Percentiles rank a stretch among this genome's conserved stretches.
These are phyloP conservation scores for Clarkia xantiana DNA, from an alignment of 345 rosid species.

Conservation along the genomic window DNA sequence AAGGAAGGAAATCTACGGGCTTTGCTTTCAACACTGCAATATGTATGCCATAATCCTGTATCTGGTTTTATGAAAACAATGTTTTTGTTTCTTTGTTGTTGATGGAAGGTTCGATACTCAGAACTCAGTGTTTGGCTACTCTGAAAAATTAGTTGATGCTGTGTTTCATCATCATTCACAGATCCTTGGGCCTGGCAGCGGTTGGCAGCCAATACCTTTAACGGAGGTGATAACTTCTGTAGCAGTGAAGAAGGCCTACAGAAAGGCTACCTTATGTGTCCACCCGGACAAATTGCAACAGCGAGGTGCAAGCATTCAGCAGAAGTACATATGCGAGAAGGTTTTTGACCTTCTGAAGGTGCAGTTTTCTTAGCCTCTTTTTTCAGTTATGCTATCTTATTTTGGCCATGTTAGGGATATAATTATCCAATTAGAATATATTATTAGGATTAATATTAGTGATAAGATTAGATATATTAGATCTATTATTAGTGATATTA, in stretches of 20 bases:
- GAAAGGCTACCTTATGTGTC: conserved; percentile 95
- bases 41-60: conserved; percentile 32
- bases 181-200: conserved; percentile 81
- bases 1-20: conserved; percentile 95
- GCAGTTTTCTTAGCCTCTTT: neutral
- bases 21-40: conserved; percentile 91
- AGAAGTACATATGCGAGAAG: conserved; percentile 84
- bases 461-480: neutral
- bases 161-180: conserved; percentile 16
- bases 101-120: neutral
- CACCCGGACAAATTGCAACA: conserved; percentile 98
- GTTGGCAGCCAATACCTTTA: conserved; percentile 92
- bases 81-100: neutral
- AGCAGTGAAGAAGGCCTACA: conserved; percentile 89
- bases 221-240: conserved; percentile 90
- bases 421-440: no score
- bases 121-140: no score
- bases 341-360: conserved; percentile 97
- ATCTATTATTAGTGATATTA: neutral
- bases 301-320: conserved; percentile 84
- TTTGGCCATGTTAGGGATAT: neutral
- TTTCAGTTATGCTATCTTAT: neutral
- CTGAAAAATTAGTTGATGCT: neutral
- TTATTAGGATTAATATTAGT: no score
- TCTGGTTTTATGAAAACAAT: neutral